Conservation (phyloP, 1,139 yeast species). For the Magnusiomyces starmeri region DNA sequence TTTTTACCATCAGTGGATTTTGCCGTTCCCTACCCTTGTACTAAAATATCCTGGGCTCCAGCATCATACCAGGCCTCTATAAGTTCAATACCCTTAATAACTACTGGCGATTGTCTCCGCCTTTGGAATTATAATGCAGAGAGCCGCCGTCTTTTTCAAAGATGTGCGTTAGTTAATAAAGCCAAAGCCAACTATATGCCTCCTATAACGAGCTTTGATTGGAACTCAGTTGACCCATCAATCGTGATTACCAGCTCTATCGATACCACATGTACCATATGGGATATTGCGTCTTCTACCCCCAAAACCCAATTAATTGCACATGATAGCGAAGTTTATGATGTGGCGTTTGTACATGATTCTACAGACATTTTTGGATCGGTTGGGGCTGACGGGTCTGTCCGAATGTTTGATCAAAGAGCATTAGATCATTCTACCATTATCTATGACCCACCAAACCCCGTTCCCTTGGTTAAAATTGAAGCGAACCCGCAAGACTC, state of each 20-base stretch:
- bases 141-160: conserved; percentile 36
- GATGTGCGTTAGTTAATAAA: conserved; percentile 38
- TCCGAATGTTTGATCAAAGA: conserved; percentile 83
- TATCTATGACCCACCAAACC: conserved; percentile 63
- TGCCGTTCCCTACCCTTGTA: conserved; percentile 55
- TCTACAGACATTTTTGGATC: conserved; percentile 79
- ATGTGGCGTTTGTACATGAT: conserved; percentile 74
- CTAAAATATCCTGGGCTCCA: conserved; percentile 72
- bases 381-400: conserved; percentile 94
- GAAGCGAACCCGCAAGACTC: conserved; percentile 73
- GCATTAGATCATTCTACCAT: conserved; percentile 91
- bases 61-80: conserved; percentile 16
- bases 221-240: conserved; percentile 71
- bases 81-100: conserved; percentile 43
- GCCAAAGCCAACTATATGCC: conserved; percentile 41
- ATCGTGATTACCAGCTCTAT: conserved; percentile 78
- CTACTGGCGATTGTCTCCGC: conserved; percentile 65
- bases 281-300: conserved; percentile 75
- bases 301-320: conserved; percentile 94
- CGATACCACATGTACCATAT: conserved; percentile 93
- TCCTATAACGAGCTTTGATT: conserved; percentile 77
- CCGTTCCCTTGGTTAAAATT: conserved; percentile 63
- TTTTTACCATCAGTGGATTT: conserved; percentile 42
- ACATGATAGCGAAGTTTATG: conserved; percentile 92
- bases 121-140: conserved; percentile 48